phyloP scores from a whole-genome alignment of 805 yeast genomes.

The Tetrapisispora nanseiensis region DNA sequence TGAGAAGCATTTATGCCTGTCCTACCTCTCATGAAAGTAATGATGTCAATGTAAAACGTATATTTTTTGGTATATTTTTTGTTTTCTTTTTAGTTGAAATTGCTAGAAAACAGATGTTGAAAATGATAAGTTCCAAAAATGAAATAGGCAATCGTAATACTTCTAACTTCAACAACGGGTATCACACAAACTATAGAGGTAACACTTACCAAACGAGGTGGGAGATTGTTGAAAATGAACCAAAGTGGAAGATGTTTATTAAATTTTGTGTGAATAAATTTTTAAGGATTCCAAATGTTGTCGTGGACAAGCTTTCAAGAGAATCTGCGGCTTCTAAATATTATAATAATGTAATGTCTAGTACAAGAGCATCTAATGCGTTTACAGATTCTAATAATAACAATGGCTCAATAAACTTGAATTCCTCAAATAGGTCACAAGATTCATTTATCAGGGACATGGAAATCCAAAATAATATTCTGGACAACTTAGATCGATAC shows the following conservation, averaged over 20 bases:
- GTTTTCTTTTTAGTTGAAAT: constrained; percentile 32
- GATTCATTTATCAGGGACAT: constrained; percentile 30
- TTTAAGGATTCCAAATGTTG: background rate
- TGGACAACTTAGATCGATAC: constrained; percentile 30
- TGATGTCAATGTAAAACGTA: constrained; percentile 55
- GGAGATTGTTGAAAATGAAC: constrained; percentile 20
- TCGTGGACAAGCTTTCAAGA: background rate
- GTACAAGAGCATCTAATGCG: background rate
- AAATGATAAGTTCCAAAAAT: background rate
- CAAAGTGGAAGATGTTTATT: background rate
- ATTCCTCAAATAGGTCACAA: constrained; percentile 12
- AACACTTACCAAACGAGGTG: constrained; percentile 14
- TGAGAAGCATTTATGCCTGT: constrained; percentile 77
- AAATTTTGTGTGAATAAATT: background rate
- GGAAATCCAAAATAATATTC: constrained; percentile 33
- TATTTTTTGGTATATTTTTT: constrained; percentile 45
- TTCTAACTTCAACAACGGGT: background rate
- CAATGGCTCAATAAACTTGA: background rate
- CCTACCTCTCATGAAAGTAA: constrained; percentile 64
- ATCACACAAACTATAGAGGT: background rate
- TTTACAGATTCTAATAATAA: background rate
- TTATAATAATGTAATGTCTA: background rate
- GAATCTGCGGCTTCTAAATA: background rate
- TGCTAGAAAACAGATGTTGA: constrained; percentile 27
- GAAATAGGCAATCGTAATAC: background rate